Evolutionary conservation across 345 rosid species (phyloP), one percentile per base, ranked within the genome.

Genomic region (Kandelia obovata): DNA sequence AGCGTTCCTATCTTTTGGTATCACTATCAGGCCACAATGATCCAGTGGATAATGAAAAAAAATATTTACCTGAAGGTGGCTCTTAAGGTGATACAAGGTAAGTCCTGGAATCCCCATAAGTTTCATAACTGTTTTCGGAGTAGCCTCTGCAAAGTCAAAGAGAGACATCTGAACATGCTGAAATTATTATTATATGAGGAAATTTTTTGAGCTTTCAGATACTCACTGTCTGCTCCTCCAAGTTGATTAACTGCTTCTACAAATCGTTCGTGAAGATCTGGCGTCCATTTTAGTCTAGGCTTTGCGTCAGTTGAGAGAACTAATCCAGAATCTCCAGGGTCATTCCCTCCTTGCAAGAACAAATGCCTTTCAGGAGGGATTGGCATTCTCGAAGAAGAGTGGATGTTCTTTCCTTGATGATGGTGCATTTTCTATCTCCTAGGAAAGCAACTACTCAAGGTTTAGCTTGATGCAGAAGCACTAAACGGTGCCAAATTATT

Each of bases 201-300:
- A 62, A 32, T 9, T 26, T 17, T 3, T 61, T 43, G 58, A 6
- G 32, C 52, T 19, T 43, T 32, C 39, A n/a, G 30, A 32, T 63
- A 86, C 96, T 83, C 60, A 92, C 98, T 92, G 66, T 90, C 98
- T 66, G 96, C 92, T 78, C 98, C 98, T 78, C 98, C 98, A 43
- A 92, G 98, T 75, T 89, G 93, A 76, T 89, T 86, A 71, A 90
- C 98, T 17, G 98, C 96, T 77, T 92, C 97, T 7, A 87, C 75
- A 80, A 92, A 90, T 21, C 97, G 85, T 72, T 92, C 92, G 21
- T 92, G 98, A 69, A 92, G 98, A 76, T 92, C 96, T 0, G 89
- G 83, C 4, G 96, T 92, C 98, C 98, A 92, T 80, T 92, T 92
- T 49, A 92, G 78, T 64, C 98, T 80, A 9, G 96, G 98, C 85